Base-by-base conservation (phyloP, 139 green algal genomes). In the Chlorella ohadii region DNA sequence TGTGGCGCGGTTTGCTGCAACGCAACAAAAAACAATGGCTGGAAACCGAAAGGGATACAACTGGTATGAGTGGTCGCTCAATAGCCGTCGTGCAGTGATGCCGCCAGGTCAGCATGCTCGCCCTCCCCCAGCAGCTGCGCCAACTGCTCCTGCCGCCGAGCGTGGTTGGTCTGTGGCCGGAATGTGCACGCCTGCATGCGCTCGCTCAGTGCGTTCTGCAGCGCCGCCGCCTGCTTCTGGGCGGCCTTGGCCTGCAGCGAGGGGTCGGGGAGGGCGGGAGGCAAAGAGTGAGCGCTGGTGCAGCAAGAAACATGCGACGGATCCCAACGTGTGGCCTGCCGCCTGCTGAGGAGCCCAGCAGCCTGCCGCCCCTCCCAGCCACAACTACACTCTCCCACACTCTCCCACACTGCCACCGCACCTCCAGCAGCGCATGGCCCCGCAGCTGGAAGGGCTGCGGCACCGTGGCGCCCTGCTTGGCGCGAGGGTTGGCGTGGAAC, bases 121-220 rank as follows among this genome's bases (percentile, higher is more conserved):
- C 27, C 27, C 39, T 34, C 70, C 15, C 33, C 51, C 23, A 87
- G 75, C 7, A 91, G 85, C n/a, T 31, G 74, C n/a, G 47, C n/a
- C 47, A 91, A 65, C 39, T 88, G 72, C 59, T 90, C 78, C 33
- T 63, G 83, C 31, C 85, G 89, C 36, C 56, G 41, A 27, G n/a
- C 56, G 19, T 86, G 51, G 67, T 92, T 92, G 12, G 88, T 92
- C 31, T 84, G 63, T 1, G 88, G 88, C 33, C 67, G 71, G 75
- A 92, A 92, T 28, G 88, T 88, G 80, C 88, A 92, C 34, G 87
- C 73, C 33, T 27, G 27, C 74, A 82, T 67, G 22, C 57, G 39
- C 57, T 86, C 59, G 5, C 0, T 28, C 68, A 85, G n/a, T 47
- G 63, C 20, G 33, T 31, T 65, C 28, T 73, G 33, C 70, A 81